Conservation (phyloP, 2,329 filamentous ascomycete species). For the Paracoccidioides brasiliensis region DNA sequence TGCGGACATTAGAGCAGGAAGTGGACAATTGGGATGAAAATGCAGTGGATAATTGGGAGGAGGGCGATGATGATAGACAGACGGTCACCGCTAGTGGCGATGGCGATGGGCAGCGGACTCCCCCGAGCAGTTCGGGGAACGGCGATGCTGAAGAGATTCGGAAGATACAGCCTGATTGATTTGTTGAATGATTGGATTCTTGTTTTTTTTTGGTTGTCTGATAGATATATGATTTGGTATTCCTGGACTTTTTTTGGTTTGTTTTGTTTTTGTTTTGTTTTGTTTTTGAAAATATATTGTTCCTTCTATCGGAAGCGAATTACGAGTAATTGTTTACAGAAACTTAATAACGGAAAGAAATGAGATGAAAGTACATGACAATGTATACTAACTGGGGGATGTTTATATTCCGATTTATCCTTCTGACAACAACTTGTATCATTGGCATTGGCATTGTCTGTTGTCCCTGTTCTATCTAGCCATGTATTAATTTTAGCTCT, state of each 20-base stretch:
- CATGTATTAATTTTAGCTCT: no score
- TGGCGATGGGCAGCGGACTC: conserved; percentile 13
- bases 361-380: neutral
- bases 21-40: conserved; percentile 95
- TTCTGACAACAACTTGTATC: no score
- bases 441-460: no score
- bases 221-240: neutral
- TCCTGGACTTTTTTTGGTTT: neutral
- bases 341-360: neutral
- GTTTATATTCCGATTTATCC: no score
- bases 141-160: conserved; percentile 12
- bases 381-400: neutral
- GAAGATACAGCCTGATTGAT: conserved; percentile 24
- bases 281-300: neutral
- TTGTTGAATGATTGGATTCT: neutral
- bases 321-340: neutral
- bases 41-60: conserved; percentile 51
- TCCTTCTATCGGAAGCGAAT: neutral
- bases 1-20: conserved; percentile 56
- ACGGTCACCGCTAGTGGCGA: conserved; percentile 4
- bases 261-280: neutral
- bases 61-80: conserved; percentile 21
- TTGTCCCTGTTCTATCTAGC: no score
- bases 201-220: neutral
- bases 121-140: conserved; percentile 15